Base-by-base conservation (phyloP, 257 asterid species). In the Gentiana macrophylla region DNA sequence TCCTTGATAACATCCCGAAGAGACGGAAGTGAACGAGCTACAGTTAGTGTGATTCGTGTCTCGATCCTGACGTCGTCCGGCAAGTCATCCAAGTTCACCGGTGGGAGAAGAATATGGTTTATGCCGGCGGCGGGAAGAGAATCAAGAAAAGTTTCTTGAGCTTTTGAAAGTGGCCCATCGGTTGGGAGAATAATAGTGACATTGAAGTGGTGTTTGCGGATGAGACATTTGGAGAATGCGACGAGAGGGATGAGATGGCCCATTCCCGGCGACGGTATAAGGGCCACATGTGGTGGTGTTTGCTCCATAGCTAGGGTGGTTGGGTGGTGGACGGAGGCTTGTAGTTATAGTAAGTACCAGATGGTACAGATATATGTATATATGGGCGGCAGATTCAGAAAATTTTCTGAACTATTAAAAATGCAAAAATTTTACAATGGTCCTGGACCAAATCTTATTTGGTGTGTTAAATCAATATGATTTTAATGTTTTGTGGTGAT, bases 191-290 rank as follows among this genome's bases (percentile, higher is more conserved):
- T 64, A 62, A 75, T 72, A 62, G 68, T 79, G 51, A 73, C 74
- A 4, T 11, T 70, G 67, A 75, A n/a, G 52, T 37, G 54, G 13
- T 63, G 71, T n/a, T 50, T 52, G n/a, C 12, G 46, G 37, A 65
- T 66, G 2, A 79, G 72, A 63, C 43, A 59, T 36, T 73, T 71
- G 0, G 82, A 75, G 3, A 79, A 68, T 62, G 76, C 71, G 62
- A 79, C 60, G 37, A 76, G 66, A 1, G 78, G 80, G 8, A 53
- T 50, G 8, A 76, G 8, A 60, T 80, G 81, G 5, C 88, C 88
- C 74, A 77, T 70, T 44, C 87, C 77, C 1, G 84, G 77, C 66
- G 78, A 72, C 0, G 76, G 66, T n/a, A 80, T 76, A 38, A 80
- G 46, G 4, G 80, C 75, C 0, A 80, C 34, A 12, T 77, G 75